A percentile compares a stretch with the other conserved stretches of the same genome.
Conservation (phyloP, 2,329 filamentous ascomycete species). For the Orbilia blumenaviensis region DNA sequence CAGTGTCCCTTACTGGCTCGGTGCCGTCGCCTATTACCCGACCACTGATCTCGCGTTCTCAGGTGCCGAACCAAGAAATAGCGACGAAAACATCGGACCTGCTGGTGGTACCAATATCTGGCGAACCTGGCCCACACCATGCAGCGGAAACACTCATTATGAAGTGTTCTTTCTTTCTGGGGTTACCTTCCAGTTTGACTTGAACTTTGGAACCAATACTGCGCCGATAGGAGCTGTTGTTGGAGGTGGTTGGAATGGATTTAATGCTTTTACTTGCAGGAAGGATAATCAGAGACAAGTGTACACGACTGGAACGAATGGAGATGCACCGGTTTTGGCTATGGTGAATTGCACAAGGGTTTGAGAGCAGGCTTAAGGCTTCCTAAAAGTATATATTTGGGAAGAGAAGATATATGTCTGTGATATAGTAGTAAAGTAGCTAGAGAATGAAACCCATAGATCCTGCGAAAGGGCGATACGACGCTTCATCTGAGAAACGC, state of each 20-base stretch:
- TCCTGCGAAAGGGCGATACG: no score
- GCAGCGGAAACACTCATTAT: slow-evolving; percentile 41
- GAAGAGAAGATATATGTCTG: no score
- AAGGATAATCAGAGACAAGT: slow-evolving; percentile 16
- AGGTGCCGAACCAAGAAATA: not conserved
- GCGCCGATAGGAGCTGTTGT: slow-evolving; percentile 19
- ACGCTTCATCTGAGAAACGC: no score
- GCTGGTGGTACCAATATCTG: slow-evolving; percentile 2
- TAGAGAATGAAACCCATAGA: not conserved
- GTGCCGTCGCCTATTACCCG: slow-evolving; percentile 31
- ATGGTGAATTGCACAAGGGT: slow-evolving; percentile 29
- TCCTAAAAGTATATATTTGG: not conserved
- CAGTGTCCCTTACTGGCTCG: slow-evolving; percentile 8
- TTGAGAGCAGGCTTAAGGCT: not conserved
- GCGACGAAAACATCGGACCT: slow-evolving; percentile 30
- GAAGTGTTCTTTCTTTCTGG: slow-evolving; percentile 29
- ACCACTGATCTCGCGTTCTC: not conserved
- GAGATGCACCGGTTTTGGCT: not conserved
- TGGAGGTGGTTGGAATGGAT: slow-evolving; percentile 49
- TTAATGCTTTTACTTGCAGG: slow-evolving; percentile 24
- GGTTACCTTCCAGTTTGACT: slow-evolving; percentile 29
- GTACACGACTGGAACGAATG: not conserved
- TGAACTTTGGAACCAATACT: slow-evolving; percentile 6
- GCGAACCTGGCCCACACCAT: slow-evolving; percentile 39
- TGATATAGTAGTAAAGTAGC: no score